Base-by-base conservation (phyloP, 2,329 filamentous ascomycete genomes). In the Botrytis elliptica region DNA sequence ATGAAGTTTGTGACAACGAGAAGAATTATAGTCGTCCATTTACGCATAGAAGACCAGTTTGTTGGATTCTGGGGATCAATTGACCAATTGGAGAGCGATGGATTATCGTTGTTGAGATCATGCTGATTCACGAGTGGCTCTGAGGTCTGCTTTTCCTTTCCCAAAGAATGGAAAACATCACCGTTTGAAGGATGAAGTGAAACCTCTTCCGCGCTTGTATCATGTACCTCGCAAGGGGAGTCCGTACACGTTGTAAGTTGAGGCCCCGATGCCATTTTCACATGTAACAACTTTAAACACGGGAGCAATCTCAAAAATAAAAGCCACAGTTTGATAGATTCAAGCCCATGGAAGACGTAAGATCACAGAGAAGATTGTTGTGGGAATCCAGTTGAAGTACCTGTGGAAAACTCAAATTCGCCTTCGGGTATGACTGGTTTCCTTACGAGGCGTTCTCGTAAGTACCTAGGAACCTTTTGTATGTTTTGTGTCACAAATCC, bases 11-110 rank as follows among this genome's bases (percentile, higher is more conserved):
- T 55, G 46, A 55, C 38, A 4, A 38, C 33, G 22, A 67, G 65
- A 2, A 67, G 65, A 18, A 4, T 20, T 40, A 67, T 6, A 12
- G 46, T 67, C 10, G 46, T 67, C 65, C 65, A 67, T 67, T 52
- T 67, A 4, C 65, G 65, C 8, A n/a, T 52, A 20, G 44, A 10
- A 67, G 22, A 67, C 65, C 65, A 40, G 46, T 67, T 52, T 67
- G 8, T 52, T 40, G 65, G 65, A 25, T 67, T 67, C 10, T 67
- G 65, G 5, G 46, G 46, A 36, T 52, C 33, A 18, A 25, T 16
- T 20, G 46, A 40, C 65, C 65, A 67, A 55, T n/a, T 20, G 40
- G 46, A 12, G 46, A 22, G 4, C 12, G 44, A 52, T 36, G n/a
- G 18, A 12, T 55, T 25, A 40, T 22, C 14, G 10, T 22, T 52